phyloP scores from a whole-genome alignment of 2,329 filamentous ascomycete genomes.

The Ceratocystis albifundus region DNA sequence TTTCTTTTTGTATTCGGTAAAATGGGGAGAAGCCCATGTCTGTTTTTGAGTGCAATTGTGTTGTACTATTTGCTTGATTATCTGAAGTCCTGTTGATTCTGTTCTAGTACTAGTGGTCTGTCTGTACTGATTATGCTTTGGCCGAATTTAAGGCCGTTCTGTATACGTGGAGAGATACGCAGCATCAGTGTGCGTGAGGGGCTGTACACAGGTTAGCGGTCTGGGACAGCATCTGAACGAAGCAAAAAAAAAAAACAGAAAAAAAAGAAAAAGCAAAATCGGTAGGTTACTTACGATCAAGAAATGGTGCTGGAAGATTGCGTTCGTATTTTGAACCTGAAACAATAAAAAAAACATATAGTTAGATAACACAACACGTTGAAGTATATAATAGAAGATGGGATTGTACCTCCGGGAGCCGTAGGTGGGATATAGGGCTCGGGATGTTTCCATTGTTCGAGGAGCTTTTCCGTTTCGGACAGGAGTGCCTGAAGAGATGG shows the following conservation, averaged over 20 bases:
- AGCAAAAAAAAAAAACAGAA: too few species aligned
- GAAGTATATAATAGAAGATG: background rate
- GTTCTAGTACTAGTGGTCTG: slow-evolving; percentile 2
- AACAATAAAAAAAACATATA: slow-evolving; percentile 30
- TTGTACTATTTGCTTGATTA: background rate
- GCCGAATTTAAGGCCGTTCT: background rate
- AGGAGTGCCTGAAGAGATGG: slow-evolving; percentile 55
- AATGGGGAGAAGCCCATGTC: too few species aligned
- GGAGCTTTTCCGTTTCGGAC: slow-evolving; percentile 72
- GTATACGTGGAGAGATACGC: background rate
- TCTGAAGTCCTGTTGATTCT: background rate
- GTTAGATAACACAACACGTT: background rate
- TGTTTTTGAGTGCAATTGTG: too few species aligned
- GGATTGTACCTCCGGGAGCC: slow-evolving; percentile 68
- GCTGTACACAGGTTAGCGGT: slow-evolving; percentile 11
- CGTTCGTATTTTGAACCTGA: slow-evolving; percentile 90
- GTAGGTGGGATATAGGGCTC: slow-evolving; percentile 85
- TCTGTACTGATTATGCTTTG: background rate
- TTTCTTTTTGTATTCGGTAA: too few species aligned
- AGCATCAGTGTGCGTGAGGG: slow-evolving; percentile 13
- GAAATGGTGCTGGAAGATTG: slow-evolving; percentile 68
- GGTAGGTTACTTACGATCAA: slow-evolving; percentile 57
- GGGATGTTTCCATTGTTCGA: slow-evolving; percentile 94
- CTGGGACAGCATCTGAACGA: background rate
- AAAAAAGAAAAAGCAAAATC: background rate